Conservation (phyloP, 148 eudicot genomes). For the Rhododendron griersonianum region DNA sequence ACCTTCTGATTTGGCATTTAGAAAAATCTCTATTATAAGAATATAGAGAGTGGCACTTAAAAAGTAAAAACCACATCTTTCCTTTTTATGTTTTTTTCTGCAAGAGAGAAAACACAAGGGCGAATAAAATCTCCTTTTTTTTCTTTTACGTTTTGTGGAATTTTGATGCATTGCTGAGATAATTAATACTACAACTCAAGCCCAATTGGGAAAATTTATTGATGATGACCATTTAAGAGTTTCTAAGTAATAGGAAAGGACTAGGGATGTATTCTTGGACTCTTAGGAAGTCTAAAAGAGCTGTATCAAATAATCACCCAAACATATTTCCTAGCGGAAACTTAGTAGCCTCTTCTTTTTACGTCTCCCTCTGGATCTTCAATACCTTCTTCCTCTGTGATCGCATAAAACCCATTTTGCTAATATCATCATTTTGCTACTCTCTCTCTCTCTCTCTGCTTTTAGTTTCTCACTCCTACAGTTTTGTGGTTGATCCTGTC, state of each 20-base stretch:
- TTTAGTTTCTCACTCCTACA: not conserved
- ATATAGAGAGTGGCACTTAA: too few species aligned
- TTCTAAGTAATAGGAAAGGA: not conserved
- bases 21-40: too few species aligned
- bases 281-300: not conserved
- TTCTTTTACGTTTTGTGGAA: not conserved
- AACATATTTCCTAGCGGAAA: not conserved
- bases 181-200: not conserved
- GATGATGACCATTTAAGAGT: not conserved
- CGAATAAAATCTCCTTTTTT: not conserved
- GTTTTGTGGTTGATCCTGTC: not conserved
- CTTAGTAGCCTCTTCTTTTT: not conserved
- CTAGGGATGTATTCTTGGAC: not conserved
- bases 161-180: not conserved
- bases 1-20: not conserved
- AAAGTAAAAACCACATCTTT: not conserved
- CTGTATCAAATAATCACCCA: not conserved
- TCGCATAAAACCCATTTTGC: not conserved
- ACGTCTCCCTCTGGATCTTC: not conserved
- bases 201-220: not conserved
- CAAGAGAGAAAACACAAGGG: not conserved
- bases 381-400: not conserved
- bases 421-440: not conserved
- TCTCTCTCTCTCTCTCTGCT: not conserved
- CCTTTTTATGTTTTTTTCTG: not conserved